phyloP scores from a whole-genome alignment of 495 filamentous ascomycete genomes.

The Cryomyces antarcticus region DNA sequence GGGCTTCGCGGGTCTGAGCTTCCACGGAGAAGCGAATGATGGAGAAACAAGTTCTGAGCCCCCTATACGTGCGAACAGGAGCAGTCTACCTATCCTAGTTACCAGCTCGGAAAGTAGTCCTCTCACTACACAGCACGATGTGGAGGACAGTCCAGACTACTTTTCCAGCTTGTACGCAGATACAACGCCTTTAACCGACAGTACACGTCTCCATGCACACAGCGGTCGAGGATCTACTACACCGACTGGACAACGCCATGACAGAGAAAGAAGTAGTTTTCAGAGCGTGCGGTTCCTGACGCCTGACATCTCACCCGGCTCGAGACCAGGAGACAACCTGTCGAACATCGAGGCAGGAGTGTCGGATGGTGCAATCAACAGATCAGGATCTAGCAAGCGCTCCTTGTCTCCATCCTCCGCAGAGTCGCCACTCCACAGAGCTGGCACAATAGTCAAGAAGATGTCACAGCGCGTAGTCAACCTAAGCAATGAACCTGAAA shows the following conservation, averaged over 20 bases:
- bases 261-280: constrained; percentile 31
- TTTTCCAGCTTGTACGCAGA: constrained; percentile 41
- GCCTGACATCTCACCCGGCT: constrained; percentile 18
- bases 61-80: constrained; percentile 7
- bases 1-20: constrained; percentile 37
- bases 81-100: constrained; percentile 15
- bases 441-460: constrained; percentile 82
- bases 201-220: constrained; percentile 13
- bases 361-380: background rate
- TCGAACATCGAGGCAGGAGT: constrained; percentile 6
- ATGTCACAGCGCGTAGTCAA: constrained; percentile 98
- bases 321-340: constrained; percentile 24
- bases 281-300: constrained; percentile 31
- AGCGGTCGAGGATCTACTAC: constrained; percentile 11
- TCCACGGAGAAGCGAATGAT: constrained; percentile 20
- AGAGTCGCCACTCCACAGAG: constrained; percentile 46
- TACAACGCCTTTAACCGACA: constrained; percentile 20
- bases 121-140: constrained; percentile 15
- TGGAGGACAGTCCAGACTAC: constrained; percentile 30
- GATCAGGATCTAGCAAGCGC: constrained; percentile 33
- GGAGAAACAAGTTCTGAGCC: background rate
- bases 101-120: constrained; percentile 20
- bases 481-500: constrained; percentile 70
- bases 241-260: constrained; percentile 31
- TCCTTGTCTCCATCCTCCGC: constrained; percentile 43